Evolutionary conservation across 805 yeast genomes (phyloP), one percentile per base, ranked within the genome.

Genomic region (Saturnispora sanitii): DNA sequence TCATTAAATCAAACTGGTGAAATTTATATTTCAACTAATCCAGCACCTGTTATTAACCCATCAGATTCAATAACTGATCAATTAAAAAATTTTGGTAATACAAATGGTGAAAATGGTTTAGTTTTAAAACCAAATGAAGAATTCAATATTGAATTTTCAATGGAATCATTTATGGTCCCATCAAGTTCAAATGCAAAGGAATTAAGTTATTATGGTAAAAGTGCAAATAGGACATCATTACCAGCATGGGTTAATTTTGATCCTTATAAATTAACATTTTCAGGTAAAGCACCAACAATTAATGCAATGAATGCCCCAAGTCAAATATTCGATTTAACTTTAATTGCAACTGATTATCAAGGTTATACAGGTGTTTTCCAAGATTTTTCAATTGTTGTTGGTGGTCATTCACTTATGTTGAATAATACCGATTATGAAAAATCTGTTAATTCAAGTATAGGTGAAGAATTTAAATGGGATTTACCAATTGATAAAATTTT

Each of bases 291-390:
- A 1, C 98, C 98, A 9, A 67, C 81, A 6, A 84, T 84, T 25
- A 81, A 84, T 49, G 83, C 96, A 2, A 69, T 73, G 15, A 81
- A 86, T 50, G 98, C 98, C 1, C 97, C 96, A 9, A 84, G 94
- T 31, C 67, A 75, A 48, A 64, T 67, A 32, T 92, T 75, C 57
- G 70, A 73, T 15, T 77, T 90, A 49, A 68, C 76, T 33, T 70
- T 88, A 49, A 77, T 87, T 42, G 96, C 88, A 1, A 67, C 94
- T 1, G 95, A 87, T 53, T 75, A 76, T 52, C 60, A 61, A 20
- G 95, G 94, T 2, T 87, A 58, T 55, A 65, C 92, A 1, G 87
- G 83, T 15, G 79, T 77, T 3, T 76, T 70, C 48, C 79, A 82
- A 3, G 62, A 71, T 23, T 92, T 92, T 63, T 68, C 75, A 45